Conservation (phyloP, 345 rosid genomes). For the Garcia nutans region DNA sequence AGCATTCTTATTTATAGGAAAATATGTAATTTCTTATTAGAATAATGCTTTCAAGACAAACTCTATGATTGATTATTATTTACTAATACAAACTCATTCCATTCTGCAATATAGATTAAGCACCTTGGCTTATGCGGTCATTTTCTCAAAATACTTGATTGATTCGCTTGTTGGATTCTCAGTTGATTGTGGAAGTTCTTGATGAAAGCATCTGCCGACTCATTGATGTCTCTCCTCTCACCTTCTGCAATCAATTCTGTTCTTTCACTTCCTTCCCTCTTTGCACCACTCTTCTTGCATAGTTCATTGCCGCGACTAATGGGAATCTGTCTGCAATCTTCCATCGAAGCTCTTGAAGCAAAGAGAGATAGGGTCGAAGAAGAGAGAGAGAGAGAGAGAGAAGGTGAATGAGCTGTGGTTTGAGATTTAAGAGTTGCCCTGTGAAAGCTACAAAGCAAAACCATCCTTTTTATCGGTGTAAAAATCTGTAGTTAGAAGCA, state of each 20-base stretch:
- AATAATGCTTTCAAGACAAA: background rate
- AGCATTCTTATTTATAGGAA: background rate
- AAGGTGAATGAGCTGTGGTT: background rate
- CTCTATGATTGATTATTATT: background rate
- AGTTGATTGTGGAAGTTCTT: constrained; percentile 19
- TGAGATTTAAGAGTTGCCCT: background rate
- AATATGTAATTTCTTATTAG: background rate
- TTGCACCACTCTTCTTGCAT: background rate
- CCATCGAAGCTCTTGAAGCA: background rate
- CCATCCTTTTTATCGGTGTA: background rate
- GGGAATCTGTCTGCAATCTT: background rate
- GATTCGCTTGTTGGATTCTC: constrained; percentile 11
- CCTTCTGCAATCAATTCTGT: background rate
- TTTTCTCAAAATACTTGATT: background rate
- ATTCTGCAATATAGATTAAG: background rate
- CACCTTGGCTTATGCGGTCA: background rate
- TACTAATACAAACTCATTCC: background rate
- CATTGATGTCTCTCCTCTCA: constrained; percentile 16
- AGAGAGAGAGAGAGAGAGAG: background rate
- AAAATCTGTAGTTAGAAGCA: background rate
- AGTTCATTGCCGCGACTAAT: background rate
- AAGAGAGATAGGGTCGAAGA: background rate
- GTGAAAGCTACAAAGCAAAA: background rate
- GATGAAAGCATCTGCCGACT: constrained; percentile 30
- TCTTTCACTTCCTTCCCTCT: background rate